These are phyloP conservation scores for Takashimella tepidaria DNA, from an alignment of 1,284 basidiomycete genomes.

Conservation along the genomic window DNA sequence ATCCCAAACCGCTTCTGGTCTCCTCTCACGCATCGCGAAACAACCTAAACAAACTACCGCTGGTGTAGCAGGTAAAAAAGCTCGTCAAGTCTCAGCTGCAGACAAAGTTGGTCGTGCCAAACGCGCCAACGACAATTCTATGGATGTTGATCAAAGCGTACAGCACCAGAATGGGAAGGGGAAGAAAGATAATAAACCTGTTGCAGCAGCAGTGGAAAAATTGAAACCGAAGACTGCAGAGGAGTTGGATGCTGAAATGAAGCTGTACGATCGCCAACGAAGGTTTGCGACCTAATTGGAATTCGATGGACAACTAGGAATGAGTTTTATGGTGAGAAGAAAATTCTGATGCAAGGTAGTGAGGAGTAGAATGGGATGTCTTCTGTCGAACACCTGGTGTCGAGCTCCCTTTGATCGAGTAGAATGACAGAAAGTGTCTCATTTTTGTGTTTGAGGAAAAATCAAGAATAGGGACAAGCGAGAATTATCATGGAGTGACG, in stretches of 20 bases:
- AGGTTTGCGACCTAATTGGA: constrained; percentile 23
- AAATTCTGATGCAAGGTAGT: too few relatives aligned
- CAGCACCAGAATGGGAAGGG: not conserved
- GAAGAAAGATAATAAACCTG: not conserved
- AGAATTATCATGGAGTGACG: too few relatives aligned
- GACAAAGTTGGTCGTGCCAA: not conserved
- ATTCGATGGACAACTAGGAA: too few relatives aligned
- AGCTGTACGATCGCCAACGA: constrained; percentile 32
- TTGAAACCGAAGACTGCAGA: constrained; percentile 34
- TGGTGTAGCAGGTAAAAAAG: constrained; percentile 4
- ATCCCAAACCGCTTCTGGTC: constrained; percentile 22
- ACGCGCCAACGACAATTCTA: not conserved
- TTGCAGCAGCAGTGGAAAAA: constrained; percentile 16
- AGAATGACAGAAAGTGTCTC: too few relatives aligned
- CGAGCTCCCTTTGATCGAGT: too few relatives aligned
- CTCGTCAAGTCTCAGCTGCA: not conserved
- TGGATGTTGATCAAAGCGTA: not conserved
- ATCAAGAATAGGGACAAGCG: too few relatives aligned
- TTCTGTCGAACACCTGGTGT: too few relatives aligned
- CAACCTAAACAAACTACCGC: constrained; percentile 4
- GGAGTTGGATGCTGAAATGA: constrained; percentile 44
- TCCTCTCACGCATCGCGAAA: constrained; percentile 30
- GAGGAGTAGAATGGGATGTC: too few relatives aligned
- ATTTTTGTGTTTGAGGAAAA: too few relatives aligned
- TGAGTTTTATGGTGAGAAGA: too few relatives aligned